Percentiles rank a stretch among this genome's conserved stretches.
These are phyloP conservation scores for Bipolaris gigantea DNA, from an alignment of 2,329 filamentous ascomycete genomes.

Conservation along the genomic window DNA sequence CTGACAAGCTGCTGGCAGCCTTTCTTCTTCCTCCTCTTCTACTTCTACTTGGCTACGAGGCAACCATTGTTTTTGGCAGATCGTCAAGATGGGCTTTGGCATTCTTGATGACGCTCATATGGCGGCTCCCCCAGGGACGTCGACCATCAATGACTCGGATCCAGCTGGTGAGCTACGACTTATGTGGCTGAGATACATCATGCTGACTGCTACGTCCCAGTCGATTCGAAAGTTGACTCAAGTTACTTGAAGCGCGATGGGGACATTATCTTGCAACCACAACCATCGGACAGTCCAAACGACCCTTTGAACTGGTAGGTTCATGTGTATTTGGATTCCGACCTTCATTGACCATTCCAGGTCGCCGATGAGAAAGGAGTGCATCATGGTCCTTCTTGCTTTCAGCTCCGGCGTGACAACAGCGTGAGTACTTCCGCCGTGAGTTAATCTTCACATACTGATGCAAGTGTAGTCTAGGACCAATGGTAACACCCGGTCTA, in stretches of 20 bases:
- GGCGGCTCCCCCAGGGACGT: constrained; percentile 38
- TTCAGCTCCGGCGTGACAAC: constrained; percentile 41
- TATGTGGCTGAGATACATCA: neutral
- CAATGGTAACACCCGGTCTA: constrained; percentile 48
- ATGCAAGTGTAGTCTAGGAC: constrained; percentile 39
- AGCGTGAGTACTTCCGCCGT: constrained; percentile 16
- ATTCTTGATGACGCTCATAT: constrained; percentile 35
- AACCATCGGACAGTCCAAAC: constrained; percentile 87
- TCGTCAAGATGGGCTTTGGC: constrained; percentile 35
- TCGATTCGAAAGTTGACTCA: constrained; percentile 20
- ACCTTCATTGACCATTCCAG: neutral
- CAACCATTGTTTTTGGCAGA: neutral
- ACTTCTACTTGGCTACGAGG: neutral
- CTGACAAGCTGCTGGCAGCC: constrained; percentile 32
- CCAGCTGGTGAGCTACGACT: constrained; percentile 7
- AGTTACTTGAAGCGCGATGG: constrained; percentile 52
- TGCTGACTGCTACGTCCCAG: constrained; percentile 2
- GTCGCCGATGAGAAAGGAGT: constrained; percentile 33
- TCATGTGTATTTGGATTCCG: neutral
- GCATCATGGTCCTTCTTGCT: constrained; percentile 39
- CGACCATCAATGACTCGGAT: constrained; percentile 26
- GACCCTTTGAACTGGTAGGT: constrained; percentile 66
- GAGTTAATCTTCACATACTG: neutral
- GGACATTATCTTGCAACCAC: constrained; percentile 80
- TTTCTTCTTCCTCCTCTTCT: neutral